A percentile compares a stretch with the other conserved stretches of the same genome.
These are phyloP conservation scores for Trichoderma simmonsii DNA, from an alignment of 2,329 filamentous ascomycete genomes.

Conservation along the genomic window DNA sequence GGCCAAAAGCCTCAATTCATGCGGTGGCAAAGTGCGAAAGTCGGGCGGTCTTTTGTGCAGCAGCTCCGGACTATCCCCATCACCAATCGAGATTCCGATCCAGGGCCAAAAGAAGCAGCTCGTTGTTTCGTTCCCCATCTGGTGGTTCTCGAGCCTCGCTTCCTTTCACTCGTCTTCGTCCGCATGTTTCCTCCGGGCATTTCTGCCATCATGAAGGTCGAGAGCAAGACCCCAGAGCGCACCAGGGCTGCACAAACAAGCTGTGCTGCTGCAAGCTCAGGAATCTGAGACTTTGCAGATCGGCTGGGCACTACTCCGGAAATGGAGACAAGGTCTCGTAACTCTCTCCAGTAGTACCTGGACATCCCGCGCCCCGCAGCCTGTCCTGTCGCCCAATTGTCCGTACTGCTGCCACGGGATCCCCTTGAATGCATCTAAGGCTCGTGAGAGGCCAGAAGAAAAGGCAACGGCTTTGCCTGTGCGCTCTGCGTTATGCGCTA, in stretches of 20 bases:
- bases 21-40: constrained; percentile 13
- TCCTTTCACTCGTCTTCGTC: background rate
- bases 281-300: constrained; percentile 39
- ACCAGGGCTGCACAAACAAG: constrained; percentile 11
- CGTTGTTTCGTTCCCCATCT: background rate
- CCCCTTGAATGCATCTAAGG: background rate
- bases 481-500: background rate
- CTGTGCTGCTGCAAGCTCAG: constrained; percentile 2
- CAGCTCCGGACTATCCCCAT: background rate
- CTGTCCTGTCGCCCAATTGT: background rate
- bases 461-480: background rate
- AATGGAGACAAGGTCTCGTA: constrained; percentile 24
- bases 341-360: constrained; percentile 12
- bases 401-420: constrained; percentile 7
- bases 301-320: constrained; percentile 25
- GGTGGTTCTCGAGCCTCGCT: background rate
- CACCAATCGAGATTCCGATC: constrained; percentile 15
- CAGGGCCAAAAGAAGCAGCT: background rate
- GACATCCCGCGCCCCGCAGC: constrained; percentile 19
- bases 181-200: background rate
- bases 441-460: background rate
- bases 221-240: background rate
- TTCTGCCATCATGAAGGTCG: background rate
- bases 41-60: background rate
- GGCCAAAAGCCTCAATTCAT: constrained; percentile 14